These are phyloP conservation scores for Boletus huronensis DNA, from an alignment of 768 basidiomycete species.

Conservation along the genomic window DNA sequence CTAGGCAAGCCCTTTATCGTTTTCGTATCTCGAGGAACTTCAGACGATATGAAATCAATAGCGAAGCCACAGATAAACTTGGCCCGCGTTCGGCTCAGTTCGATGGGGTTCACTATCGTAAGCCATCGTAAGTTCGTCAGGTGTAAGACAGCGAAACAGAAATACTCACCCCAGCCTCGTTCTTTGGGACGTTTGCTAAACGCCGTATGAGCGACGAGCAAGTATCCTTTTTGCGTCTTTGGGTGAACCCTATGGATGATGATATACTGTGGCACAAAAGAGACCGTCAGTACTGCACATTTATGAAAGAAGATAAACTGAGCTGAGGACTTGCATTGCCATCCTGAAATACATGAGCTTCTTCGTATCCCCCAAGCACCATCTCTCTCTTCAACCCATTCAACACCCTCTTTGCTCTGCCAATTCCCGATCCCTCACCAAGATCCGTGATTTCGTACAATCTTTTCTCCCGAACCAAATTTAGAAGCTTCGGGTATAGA, in stretches of 20 bases:
- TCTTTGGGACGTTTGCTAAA: constrained; percentile 81
- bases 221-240: constrained; percentile 82
- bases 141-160: neutral
- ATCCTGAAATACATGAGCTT: constrained; percentile 97
- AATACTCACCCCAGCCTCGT: constrained; percentile 69
- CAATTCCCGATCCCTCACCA: constrained; percentile 53
- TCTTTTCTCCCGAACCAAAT: constrained; percentile 83
- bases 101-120: constrained; percentile 71
- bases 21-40: constrained; percentile 44
- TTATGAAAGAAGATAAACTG: neutral
- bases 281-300: neutral
- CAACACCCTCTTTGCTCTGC: constrained; percentile 62
- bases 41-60: constrained; percentile 65
- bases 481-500: constrained; percentile 89
- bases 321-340: constrained; percentile 65
- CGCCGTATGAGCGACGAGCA: constrained; percentile 89
- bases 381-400: constrained; percentile 92
- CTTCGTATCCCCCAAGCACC: constrained; percentile 79
- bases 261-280: constrained; percentile 67
- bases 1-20: constrained; percentile 71
- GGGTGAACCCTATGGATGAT: constrained; percentile 91
- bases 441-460: constrained; percentile 68
- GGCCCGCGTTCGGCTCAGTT: constrained; percentile 74
- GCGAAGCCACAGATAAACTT: constrained; percentile 79
- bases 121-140: neutral